Evolutionary conservation across 805 yeast genomes (phyloP).

Genomic region (Wickerhamomyces rabaulensis): DNA sequence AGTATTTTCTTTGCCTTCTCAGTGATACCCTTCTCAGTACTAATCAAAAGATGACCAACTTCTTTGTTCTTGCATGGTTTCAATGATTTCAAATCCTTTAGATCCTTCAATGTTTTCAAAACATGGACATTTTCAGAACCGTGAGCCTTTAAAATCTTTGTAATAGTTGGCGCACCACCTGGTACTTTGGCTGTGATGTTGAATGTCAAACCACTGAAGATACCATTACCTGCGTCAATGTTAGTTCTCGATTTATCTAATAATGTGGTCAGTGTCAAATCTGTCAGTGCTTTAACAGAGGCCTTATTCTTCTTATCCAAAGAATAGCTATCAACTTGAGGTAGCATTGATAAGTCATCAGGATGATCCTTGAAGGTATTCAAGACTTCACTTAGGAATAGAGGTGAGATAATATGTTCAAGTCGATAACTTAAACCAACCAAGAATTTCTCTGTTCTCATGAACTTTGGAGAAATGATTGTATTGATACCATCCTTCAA

Average conservation of each 20-base stretch:
- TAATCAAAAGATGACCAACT: constrained; percentile 23
- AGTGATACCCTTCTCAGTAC: constrained; percentile 29
- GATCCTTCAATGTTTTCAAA: constrained; percentile 23
- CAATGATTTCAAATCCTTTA: constrained; percentile 17
- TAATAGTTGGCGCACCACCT: constrained; percentile 54
- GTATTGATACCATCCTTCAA: constrained; percentile 34
- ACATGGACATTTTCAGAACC: constrained; percentile 36
- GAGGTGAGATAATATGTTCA: constrained; percentile 49
- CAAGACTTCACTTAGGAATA: constrained; percentile 43
- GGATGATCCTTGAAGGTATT: constrained; percentile 22
- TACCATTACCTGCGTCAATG: constrained; percentile 16
- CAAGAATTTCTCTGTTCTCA: constrained; percentile 85
- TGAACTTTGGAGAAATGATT: constrained; percentile 72
- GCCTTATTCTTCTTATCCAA: constrained; percentile 29
- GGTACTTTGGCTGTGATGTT: constrained; percentile 53
- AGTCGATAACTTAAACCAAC: constrained; percentile 54
- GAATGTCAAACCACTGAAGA: constrained; percentile 47
- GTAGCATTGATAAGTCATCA: constrained; percentile 16
- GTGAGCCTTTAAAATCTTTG: constrained; percentile 55
- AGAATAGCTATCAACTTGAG: constrained; percentile 24
- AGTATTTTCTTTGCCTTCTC: constrained; percentile 25
- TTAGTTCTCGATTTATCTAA: constrained; percentile 10
- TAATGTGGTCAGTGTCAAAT: constrained; percentile 19
- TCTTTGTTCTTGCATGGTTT: constrained; percentile 11
- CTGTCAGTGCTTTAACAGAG: constrained; percentile 27